A percentile compares a stretch with the other conserved stretches of the same genome.
Evolutionary conservation across 805 yeast species (phyloP).

Genomic region (Zygoascus bituminiphila): DNA sequence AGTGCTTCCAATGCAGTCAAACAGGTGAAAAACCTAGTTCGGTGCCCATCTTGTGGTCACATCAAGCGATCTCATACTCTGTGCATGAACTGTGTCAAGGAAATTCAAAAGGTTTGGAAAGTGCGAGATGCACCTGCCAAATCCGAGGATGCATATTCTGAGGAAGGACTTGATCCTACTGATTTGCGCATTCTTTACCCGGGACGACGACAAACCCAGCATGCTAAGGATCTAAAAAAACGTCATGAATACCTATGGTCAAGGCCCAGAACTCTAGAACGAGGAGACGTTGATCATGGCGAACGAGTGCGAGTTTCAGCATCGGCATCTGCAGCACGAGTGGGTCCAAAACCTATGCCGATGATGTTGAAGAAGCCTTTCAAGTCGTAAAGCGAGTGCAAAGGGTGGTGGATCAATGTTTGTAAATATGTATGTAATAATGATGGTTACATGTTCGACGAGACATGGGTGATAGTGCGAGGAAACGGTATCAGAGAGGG

Average conservation of each 20-base stretch:
- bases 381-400: neutral
- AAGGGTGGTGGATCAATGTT: neutral
- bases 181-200: conserved; percentile 68
- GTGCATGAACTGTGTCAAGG: conserved; percentile 87
- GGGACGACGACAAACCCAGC: conserved; percentile 46
- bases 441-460: too few relatives aligned
- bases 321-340: conserved; percentile 1
- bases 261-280: conserved; percentile 28
- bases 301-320: neutral
- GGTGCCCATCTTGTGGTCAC: conserved; percentile 95
- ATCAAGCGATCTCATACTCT: conserved; percentile 82
- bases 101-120: conserved; percentile 70
- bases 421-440: neutral
- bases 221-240: conserved; percentile 39
- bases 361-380: conserved; percentile 5
- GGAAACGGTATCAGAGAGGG: too few relatives aligned
- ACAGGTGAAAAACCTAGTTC: conserved; percentile 64
- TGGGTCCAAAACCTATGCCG: conserved; percentile 1
- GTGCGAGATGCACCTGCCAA: conserved; percentile 15
- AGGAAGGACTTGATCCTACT: conserved; percentile 38
- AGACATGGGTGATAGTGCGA: too few relatives aligned
- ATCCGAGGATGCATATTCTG: conserved; percentile 15
- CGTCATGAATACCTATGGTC: conserved; percentile 48
- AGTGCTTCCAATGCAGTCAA: conserved; percentile 77
- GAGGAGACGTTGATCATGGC: neutral